These are phyloP conservation scores for Albatrellus sp. DNA, from an alignment of 1,284 basidiomycete species.

Conservation along the genomic window DNA sequence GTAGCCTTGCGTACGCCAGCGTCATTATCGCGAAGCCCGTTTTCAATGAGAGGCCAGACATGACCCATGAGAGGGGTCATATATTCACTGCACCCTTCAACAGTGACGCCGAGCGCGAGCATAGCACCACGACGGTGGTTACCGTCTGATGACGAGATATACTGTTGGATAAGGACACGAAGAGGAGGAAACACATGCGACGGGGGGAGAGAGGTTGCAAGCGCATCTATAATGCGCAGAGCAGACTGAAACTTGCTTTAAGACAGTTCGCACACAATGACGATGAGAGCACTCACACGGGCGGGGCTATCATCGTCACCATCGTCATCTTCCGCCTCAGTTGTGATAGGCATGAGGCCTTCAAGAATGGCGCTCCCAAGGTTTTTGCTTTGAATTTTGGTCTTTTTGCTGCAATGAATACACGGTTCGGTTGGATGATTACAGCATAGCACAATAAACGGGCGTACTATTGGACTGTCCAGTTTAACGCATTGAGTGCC, in stretches of 20 bases:
- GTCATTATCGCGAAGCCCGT: slow-evolving; percentile 79
- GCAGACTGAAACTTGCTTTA: slow-evolving; percentile 46
- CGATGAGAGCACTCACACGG: slow-evolving; percentile 45
- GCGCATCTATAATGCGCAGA: slow-evolving; percentile 88
- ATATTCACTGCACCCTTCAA: slow-evolving; percentile 97
- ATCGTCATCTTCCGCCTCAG: slow-evolving; percentile 83
- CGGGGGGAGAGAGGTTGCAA: slow-evolving; percentile 90
- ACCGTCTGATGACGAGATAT: slow-evolving; percentile 74
- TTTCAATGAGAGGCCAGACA: slow-evolving; percentile 93
- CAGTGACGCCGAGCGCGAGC: slow-evolving; percentile 90
- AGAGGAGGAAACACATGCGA: slow-evolving; percentile 95
- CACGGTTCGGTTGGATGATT: not conserved
- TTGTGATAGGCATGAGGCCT: slow-evolving; percentile 88
- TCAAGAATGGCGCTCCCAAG: slow-evolving; percentile 84
- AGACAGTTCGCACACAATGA: not conserved
- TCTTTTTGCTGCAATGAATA: slow-evolving; percentile 70
- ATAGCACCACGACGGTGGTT: slow-evolving; percentile 84
- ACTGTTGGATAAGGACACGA: slow-evolving; percentile 68
- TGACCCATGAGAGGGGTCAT: slow-evolving; percentile 90
- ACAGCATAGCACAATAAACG: not conserved
- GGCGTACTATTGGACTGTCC: slow-evolving; percentile 85
- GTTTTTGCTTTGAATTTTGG: slow-evolving; percentile 82
- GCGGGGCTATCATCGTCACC: slow-evolving; percentile 87
- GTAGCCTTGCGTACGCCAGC: slow-evolving; percentile 87
- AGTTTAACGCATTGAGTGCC: slow-evolving; percentile 89